Base-by-base conservation (phyloP, 345 rosid genomes). In the Bruguiera parviflora region DNA sequence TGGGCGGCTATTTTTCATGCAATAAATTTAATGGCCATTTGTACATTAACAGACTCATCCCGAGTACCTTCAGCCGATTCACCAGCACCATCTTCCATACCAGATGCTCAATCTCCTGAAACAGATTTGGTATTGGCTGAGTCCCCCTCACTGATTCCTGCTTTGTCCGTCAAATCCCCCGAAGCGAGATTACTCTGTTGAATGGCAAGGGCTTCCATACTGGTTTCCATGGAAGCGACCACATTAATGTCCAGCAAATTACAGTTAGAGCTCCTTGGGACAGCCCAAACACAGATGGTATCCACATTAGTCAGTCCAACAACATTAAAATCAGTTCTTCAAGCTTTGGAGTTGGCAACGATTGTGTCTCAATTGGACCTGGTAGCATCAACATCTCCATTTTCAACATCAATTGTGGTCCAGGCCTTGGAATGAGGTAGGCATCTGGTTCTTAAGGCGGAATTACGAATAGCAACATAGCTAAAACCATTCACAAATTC, bases 281-380 rank as follows among this genome's bases (percentile, higher is more conserved):
- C 59, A 88, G 92, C 78, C 92, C 92, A 3, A 88, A 86, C 76
- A 88, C 90, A 0, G 90, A 88, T 29, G 92, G 92, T 8, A 83
- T 88, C 68, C 90, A 88, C 62, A 57, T 83, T 2, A 71, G 84
- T 66, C 43, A 62, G 16, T 86, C 90, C n/a, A 70, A 53, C 4
- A 78, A 82, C 69, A 71, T 88, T 67, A 73, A 18, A 56, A 74
- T 82, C 29, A 22, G 65, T 20, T 74, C 82, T 18, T 79, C 87
- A 1, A 70, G 8, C 0, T 81, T 88, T 56, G 88, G 77, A 5
- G 80, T 77, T 0, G 92, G 92, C 19, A 90, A 88, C 47, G 90
- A 88, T 58, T 88, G 92, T 37, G 69, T 88, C 56, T 81, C 88
- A 58, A 79, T 88, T 10, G 87, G 87, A 71, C 83, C 83, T 2